A percentile compares a stretch with the other conserved stretches of the same genome.
phyloP scores from a whole-genome alignment of 768 basidiomycete genomes.

The Calocybe cyanea region DNA sequence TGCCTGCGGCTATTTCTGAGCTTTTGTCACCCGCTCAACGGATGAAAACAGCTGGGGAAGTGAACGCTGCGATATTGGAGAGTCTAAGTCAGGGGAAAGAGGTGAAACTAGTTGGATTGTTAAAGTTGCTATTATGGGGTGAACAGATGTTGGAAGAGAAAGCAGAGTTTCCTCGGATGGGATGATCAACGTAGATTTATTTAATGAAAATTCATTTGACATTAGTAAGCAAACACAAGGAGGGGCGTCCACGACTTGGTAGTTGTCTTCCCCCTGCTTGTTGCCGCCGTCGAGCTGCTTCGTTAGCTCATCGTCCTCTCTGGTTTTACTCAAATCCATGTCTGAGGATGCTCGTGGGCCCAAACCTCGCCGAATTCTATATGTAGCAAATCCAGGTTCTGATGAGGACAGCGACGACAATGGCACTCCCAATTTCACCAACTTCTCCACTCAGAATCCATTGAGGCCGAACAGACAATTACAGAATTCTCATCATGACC shows the following conservation, averaged over 20 bases:
- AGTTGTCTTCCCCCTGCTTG: too few species aligned
- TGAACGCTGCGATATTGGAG: slow-evolving; percentile 94
- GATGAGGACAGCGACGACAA: slow-evolving; percentile 18
- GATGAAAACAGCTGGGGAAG: slow-evolving; percentile 91
- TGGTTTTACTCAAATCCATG: slow-evolving; percentile 33
- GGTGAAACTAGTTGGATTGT: slow-evolving; percentile 79
- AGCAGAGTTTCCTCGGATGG: slow-evolving; percentile 77
- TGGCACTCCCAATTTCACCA: slow-evolving; percentile 4
- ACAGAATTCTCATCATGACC: slow-evolving; percentile 11
- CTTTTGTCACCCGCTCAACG: slow-evolving; percentile 84
- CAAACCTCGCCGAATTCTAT: slow-evolving; percentile 39
- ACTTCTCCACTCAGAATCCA: slow-evolving; percentile 8
- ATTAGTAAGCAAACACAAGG: slow-evolving; percentile 3
- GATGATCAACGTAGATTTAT: slow-evolving; percentile 14
- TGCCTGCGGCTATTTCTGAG: slow-evolving; percentile 68
- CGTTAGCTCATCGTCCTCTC: neutral
- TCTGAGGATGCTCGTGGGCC: slow-evolving; percentile 52
- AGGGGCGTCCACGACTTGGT: too few species aligned
- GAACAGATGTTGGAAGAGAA: slow-evolving; percentile 74
- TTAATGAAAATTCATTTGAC: slow-evolving; percentile 6
- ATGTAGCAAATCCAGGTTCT: slow-evolving; percentile 60
- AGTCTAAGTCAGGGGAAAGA: slow-evolving; percentile 90
- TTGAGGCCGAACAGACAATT: slow-evolving; percentile 8
- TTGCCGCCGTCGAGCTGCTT: slow-evolving; percentile 3
- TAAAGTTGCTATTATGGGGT: slow-evolving; percentile 87